Evolutionary conservation across 352 stramenopile genomes (phyloP).

Genomic region (Peronosclerospora sorghi): DNA sequence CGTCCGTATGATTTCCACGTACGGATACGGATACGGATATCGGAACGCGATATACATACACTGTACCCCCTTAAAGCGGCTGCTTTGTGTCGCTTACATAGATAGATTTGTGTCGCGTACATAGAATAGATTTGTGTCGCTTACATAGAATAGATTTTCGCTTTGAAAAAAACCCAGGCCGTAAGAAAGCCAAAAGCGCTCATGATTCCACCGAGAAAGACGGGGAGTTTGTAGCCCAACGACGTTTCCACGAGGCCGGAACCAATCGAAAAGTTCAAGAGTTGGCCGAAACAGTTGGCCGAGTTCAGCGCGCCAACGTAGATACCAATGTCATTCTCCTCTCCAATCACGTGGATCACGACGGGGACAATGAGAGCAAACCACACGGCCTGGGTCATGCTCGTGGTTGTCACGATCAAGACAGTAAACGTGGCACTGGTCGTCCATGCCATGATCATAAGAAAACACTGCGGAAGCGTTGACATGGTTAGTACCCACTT

Average conservation of each 20-base stretch:
- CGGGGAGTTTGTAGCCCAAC: slow-evolving; percentile 21
- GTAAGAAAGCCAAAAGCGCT: slow-evolving; percentile 15
- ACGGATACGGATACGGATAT: too few species aligned
- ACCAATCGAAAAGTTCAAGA: slow-evolving; percentile 22
- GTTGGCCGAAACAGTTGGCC: slow-evolving; percentile 23
- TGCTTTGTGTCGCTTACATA: too few species aligned
- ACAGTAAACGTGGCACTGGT: slow-evolving; percentile 17
- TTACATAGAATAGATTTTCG: slow-evolving; percentile 27
- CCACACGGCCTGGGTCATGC: slow-evolving; percentile 19
- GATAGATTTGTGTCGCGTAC: too few species aligned
- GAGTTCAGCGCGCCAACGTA: slow-evolving; percentile 25
- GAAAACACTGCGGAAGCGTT: slow-evolving; percentile 25
- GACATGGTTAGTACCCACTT: slow-evolving; percentile 22
- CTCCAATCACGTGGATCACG: slow-evolving; percentile 23
- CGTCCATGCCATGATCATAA: slow-evolving; percentile 22
- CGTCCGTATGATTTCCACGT: too few species aligned
- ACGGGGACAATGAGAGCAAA: slow-evolving; percentile 23
- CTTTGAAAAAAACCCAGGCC: slow-evolving; percentile 20
- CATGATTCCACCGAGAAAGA: slow-evolving; percentile 22
- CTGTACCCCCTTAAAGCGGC: too few species aligned
- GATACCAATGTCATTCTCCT: slow-evolving; percentile 21
- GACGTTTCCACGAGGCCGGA: slow-evolving; percentile 18
- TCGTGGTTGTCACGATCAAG: slow-evolving; percentile 28
- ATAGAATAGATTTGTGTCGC: not conserved
- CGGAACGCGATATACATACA: too few species aligned